Percentiles rank a stretch among this genome's conserved stretches.
Conservation (phyloP, 345 rosid genomes). For the Garcia nutans region DNA sequence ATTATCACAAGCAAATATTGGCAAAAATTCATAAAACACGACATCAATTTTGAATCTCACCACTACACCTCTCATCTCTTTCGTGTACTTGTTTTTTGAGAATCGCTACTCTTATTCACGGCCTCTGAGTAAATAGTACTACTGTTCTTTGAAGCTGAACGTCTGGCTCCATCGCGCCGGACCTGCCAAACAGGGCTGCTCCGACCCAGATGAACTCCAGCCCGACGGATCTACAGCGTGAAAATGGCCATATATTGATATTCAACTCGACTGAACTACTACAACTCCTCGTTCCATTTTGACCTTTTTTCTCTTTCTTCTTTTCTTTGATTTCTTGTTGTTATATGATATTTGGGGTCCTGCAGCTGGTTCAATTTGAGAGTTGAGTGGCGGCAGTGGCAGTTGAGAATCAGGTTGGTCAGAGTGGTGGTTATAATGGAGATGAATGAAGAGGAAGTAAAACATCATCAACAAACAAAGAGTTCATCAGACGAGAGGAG, state of each 20-base stretch:
- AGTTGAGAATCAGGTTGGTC: constrained; percentile 16
- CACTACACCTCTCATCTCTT: no score
- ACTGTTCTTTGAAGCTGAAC: constrained; percentile 16
- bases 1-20: no score
- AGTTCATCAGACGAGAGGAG: constrained; percentile 73
- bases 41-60: no score
- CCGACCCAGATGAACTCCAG: constrained; percentile 67
- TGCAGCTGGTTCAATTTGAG: constrained; percentile 1
- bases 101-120: constrained; percentile 22
- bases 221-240: constrained; percentile 78
- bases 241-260: constrained; percentile 81
- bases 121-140: constrained; percentile 16
- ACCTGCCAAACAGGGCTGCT: constrained; percentile 81
- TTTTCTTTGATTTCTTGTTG: constrained; percentile 16
- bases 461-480: constrained; percentile 65
- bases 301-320: constrained; percentile 40
- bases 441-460: constrained; percentile 56
- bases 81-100: constrained; percentile 23
- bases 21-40: no score
- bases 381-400: no score
- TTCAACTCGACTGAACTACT: constrained; percentile 51
- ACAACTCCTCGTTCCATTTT: constrained; percentile 14
- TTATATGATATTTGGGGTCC: constrained; percentile 12
- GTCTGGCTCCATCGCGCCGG: constrained; percentile 30
- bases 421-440: not conserved